Conservation (phyloP, 2,329 filamentous ascomycete species). For the Penicillium sp. region DNA sequence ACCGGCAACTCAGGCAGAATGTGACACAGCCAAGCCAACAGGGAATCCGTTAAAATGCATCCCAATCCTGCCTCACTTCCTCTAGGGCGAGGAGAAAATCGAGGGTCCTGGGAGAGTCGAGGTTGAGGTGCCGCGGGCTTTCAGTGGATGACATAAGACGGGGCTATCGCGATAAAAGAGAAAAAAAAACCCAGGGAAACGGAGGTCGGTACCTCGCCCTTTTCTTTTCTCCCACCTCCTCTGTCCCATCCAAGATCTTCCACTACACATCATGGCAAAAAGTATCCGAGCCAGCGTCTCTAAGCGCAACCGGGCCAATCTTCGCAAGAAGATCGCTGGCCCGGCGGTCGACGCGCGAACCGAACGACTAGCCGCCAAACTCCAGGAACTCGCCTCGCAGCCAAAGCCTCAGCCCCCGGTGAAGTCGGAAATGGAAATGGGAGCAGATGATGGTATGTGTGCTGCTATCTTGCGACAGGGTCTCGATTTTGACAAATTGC, state of each 20-base stretch:
- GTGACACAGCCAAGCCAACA: constrained; percentile 22
- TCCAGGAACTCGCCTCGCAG: constrained; percentile 75
- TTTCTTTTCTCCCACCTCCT: neutral
- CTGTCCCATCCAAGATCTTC: neutral
- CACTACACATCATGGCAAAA: constrained; percentile 72
- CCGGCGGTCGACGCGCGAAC: constrained; percentile 76
- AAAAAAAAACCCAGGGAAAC: constrained; percentile 6
- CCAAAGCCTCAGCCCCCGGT: constrained; percentile 63
- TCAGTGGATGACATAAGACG: constrained; percentile 37
- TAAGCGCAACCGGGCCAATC: constrained; percentile 78
- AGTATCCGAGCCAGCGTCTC: constrained; percentile 73
- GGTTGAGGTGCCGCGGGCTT: constrained; percentile 2
- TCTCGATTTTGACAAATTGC: constrained; percentile 4
- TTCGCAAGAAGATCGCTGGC: constrained; percentile 80
- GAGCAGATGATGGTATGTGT: constrained; percentile 27
- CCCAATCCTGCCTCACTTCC: constrained; percentile 14
- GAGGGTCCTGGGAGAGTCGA: neutral
- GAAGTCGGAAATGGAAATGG: constrained; percentile 34
- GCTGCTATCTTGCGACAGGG: neutral
- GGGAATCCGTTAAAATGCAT: constrained; percentile 29
- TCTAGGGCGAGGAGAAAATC: neutral
- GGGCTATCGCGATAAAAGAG: constrained; percentile 15
- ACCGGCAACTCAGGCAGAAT: constrained; percentile 18
- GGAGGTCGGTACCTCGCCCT: neutral
- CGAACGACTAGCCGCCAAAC: constrained; percentile 79